phyloP scores from a whole-genome alignment of 163 green algal species.

The Coccomyxa subellipsoidea region DNA sequence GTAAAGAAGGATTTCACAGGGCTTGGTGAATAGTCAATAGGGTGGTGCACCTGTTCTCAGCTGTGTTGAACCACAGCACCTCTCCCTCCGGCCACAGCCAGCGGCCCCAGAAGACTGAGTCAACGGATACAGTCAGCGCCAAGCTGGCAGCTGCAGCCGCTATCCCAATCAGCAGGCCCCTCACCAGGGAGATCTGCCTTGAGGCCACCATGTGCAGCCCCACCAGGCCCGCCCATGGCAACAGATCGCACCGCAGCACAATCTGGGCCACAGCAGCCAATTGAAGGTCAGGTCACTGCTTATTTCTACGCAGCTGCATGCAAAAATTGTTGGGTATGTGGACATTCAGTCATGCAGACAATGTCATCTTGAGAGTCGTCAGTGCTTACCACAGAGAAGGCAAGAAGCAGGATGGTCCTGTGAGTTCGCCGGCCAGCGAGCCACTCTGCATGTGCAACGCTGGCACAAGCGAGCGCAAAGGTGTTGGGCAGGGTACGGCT shows the following conservation, averaged over 20 bases:
- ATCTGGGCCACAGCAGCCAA: conserved; percentile 28
- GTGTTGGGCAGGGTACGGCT: conserved; percentile 75
- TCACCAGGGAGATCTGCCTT: conserved; percentile 17
- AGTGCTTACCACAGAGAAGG: conserved; percentile 32
- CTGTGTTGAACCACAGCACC: conserved; percentile 86
- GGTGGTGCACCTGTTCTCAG: conserved; percentile 71
- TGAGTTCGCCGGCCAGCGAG: conserved; percentile 20
- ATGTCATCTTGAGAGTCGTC: too few species aligned
- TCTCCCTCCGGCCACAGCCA: conserved; percentile 80
- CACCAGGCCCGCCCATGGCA: conserved; percentile 48
- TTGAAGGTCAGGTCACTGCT: too few species aligned
- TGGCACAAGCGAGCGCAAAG: conserved; percentile 63
- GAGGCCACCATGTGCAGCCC: conserved; percentile 55
- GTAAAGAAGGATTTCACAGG: too few species aligned
- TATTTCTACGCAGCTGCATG: too few species aligned
- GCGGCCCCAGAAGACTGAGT: conserved; percentile 72
- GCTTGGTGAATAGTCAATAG: too few species aligned
- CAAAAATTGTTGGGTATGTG: too few species aligned
- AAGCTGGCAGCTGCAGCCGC: conserved; percentile 29
- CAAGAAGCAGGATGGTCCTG: conserved; percentile 35
- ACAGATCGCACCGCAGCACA: conserved; percentile 70
- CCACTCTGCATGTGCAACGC: conserved; percentile 48
- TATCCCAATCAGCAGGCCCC: conserved; percentile 22
- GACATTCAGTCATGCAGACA: too few species aligned
- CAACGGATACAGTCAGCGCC: conserved; percentile 46